A percentile compares a stretch with the other conserved stretches of the same genome.
phyloP scores from a whole-genome alignment of 2,329 filamentous ascomycete genomes.

The Zymoseptoria crescenta region DNA sequence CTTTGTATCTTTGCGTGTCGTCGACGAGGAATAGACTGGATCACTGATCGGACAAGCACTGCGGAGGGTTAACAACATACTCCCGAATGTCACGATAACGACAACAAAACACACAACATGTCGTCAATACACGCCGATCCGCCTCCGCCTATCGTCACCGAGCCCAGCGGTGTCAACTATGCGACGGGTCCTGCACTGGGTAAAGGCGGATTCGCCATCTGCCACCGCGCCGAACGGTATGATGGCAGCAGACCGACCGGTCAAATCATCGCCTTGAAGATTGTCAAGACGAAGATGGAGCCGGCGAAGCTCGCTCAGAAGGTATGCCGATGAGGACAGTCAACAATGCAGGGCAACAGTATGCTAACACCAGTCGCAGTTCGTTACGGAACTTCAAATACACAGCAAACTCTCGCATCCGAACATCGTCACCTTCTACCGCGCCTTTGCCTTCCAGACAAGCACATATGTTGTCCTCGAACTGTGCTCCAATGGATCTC shows the following conservation, averaged over 20 bases:
- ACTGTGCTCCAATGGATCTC: constrained; percentile 86
- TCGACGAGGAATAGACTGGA: background rate
- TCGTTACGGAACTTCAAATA: constrained; percentile 82
- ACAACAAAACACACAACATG: constrained; percentile 7
- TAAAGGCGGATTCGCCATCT: constrained; percentile 77
- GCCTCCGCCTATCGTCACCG: constrained; percentile 51
- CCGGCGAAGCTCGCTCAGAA: constrained; percentile 77
- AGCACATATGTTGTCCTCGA: constrained; percentile 93
- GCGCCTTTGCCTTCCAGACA: constrained; percentile 81
- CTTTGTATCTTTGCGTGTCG: background rate
- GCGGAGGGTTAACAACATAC: background rate
- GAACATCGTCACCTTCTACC: constrained; percentile 91
- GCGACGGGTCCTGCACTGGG: constrained; percentile 66
- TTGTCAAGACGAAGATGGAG: constrained; percentile 73
- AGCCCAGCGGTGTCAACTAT: constrained; percentile 66
- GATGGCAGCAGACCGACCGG: constrained; percentile 49
- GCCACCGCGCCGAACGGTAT: constrained; percentile 62
- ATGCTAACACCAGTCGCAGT: constrained; percentile 36
- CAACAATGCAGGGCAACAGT: background rate
- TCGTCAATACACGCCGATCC: constrained; percentile 44
- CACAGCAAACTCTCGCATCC: constrained; percentile 96
- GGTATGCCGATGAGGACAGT: constrained; percentile 39
- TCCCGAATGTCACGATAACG: background rate
- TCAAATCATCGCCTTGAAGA: constrained; percentile 68
- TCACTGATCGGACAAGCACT: background rate